Conservation (phyloP, 129 eudicot species). For the Heracleum sosnowskyi region DNA sequence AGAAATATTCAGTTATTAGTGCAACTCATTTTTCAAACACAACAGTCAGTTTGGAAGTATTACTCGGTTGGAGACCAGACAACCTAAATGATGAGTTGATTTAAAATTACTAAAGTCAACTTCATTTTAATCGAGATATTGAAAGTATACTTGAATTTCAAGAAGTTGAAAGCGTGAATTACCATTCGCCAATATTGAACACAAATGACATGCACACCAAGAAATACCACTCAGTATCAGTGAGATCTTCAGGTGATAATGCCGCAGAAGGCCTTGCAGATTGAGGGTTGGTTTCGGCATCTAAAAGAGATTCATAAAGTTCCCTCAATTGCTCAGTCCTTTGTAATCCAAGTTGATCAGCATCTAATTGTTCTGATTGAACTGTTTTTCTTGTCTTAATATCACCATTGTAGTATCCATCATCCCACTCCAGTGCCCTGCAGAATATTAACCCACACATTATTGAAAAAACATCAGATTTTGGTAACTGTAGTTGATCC, state of each 20-base stretch:
- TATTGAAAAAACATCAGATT: neutral
- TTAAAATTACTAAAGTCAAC: neutral
- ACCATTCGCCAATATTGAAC: conserved; percentile 61
- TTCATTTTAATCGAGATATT: neutral
- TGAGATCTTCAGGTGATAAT: conserved; percentile 88
- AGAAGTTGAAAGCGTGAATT: conserved; percentile 13
- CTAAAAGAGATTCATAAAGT: conserved; percentile 56
- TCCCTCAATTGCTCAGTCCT: conserved; percentile 79
- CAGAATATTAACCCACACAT: neutral
- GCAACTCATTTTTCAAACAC: neutral
- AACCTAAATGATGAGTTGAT: neutral
- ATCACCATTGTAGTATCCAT: conserved; percentile 93
- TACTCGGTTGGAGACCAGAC: neutral
- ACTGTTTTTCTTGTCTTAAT: conserved; percentile 81
- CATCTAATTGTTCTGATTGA: conserved; percentile 44
- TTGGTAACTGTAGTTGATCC: neutral
- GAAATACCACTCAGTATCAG: conserved; percentile 83
- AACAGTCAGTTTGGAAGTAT: neutral
- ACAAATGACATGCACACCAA: conserved; percentile 90
- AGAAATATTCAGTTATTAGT: neutral
- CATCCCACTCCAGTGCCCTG: conserved; percentile 79
- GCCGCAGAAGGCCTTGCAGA: conserved; percentile 65
- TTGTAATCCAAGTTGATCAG: conserved; percentile 51
- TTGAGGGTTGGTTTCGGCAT: conserved; percentile 44
- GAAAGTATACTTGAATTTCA: neutral